Conservation (phyloP, 371 early-diverging fungal species). For the Catenaria anguillulae region DNA sequence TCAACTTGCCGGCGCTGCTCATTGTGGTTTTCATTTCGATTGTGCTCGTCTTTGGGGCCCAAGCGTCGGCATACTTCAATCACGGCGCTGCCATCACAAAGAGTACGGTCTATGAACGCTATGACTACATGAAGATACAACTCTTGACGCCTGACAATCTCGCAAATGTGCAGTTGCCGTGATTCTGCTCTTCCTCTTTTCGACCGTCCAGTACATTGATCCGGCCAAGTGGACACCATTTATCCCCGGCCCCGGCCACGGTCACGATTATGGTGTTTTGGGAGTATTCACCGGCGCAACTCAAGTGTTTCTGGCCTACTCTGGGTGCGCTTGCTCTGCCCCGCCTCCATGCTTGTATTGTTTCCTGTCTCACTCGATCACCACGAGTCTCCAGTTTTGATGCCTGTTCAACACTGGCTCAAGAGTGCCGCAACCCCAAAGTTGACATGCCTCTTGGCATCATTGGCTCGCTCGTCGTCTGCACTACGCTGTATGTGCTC, state of each 20-base stretch:
- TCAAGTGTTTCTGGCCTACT: constrained; percentile 10
- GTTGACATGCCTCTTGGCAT: constrained; percentile 79
- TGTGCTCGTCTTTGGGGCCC: constrained; percentile 51
- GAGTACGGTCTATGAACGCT: too few relatives aligned
- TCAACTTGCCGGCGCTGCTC: constrained; percentile 58
- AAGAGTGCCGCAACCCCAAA: constrained; percentile 67
- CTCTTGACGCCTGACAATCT: too few relatives aligned
- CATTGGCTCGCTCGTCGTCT: constrained; percentile 54
- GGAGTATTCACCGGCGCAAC: not conserved
- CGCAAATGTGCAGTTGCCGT: too few relatives aligned
- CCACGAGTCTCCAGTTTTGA: constrained; percentile 84
- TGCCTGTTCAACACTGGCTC: constrained; percentile 69
- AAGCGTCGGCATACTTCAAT: constrained; percentile 53
- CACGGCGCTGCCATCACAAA: constrained; percentile 53
- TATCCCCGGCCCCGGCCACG: constrained; percentile 35
- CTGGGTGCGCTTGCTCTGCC: constrained; percentile 44
- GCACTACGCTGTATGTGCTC: constrained; percentile 48
- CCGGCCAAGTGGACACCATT: constrained; percentile 56
- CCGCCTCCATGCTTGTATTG: not conserved
- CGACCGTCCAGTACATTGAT: constrained; percentile 38
- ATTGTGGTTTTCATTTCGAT: constrained; percentile 41
- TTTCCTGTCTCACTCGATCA: constrained; percentile 40
- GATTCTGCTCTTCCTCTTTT: constrained; percentile 61
- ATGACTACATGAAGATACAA: too few relatives aligned
- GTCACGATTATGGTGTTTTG: not conserved